Conservation (phyloP, 139 green algal species). For the Chlamydomonas sp. region DNA sequence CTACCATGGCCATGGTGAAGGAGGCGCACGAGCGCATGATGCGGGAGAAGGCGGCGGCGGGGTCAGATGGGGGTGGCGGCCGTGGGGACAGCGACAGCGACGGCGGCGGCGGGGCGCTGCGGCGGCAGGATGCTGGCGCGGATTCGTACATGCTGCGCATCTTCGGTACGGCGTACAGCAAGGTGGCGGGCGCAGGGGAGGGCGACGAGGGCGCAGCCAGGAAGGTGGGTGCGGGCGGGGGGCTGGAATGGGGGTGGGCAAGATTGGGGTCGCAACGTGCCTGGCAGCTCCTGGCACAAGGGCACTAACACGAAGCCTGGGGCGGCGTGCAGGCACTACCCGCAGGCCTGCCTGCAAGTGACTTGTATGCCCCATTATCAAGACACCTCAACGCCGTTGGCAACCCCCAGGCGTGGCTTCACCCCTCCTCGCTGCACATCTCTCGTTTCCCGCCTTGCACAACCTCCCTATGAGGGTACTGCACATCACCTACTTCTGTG, state of each 20-base stretch:
- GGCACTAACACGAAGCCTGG: no score
- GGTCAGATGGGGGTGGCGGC: neutral
- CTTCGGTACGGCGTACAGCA: constrained; percentile 37
- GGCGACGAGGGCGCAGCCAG: neutral
- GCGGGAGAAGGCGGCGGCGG: neutral
- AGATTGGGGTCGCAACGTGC: neutral
- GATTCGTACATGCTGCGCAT: constrained; percentile 42
- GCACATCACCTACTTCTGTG: no score
- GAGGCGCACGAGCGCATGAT: constrained; percentile 23
- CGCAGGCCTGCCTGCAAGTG: no score
- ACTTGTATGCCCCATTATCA: neutral
- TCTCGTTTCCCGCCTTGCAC: no score
- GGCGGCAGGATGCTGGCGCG: constrained; percentile 26
- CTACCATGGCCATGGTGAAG: constrained; percentile 30
- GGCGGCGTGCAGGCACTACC: no score
- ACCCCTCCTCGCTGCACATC: neutral
- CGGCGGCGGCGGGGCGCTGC: neutral
- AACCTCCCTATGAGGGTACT: no score
- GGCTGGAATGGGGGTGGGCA: neutral
- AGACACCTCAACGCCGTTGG: neutral
- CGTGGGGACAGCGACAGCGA: neutral
- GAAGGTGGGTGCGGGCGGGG: neutral
- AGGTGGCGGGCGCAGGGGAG: constrained; percentile 14
- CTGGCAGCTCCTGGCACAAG: no score
- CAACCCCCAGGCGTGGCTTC: neutral